phyloP scores from a whole-genome alignment of 2,329 filamentous ascomycete species.

The Orbilia oligospora region DNA sequence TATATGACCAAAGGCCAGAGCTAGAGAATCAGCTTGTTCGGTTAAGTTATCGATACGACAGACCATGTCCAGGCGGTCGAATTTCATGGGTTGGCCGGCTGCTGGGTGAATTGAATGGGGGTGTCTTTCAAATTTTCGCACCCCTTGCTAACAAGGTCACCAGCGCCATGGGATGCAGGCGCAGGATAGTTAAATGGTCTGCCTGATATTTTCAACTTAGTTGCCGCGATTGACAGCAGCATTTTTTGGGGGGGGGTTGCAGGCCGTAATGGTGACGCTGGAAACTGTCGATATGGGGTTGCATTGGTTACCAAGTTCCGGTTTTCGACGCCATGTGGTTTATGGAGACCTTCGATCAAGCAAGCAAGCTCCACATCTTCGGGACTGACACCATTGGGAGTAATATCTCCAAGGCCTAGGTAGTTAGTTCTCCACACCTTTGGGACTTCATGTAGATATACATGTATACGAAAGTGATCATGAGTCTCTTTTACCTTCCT shows the following conservation, averaged over 20 bases:
- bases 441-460: constrained; percentile 19
- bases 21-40: constrained; percentile 16
- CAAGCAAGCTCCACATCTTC: constrained; percentile 53
- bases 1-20: neutral
- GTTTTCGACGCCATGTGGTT: constrained; percentile 40
- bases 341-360: constrained; percentile 38
- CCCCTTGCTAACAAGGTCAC: constrained; percentile 55
- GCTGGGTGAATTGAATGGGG: constrained; percentile 21
- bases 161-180: constrained; percentile 44
- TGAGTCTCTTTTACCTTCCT: constrained; percentile 11
- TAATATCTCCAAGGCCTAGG: constrained; percentile 14
- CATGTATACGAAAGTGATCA: neutral
- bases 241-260: constrained; percentile 22
- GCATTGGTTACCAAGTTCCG: constrained; percentile 57
- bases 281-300: constrained; percentile 40
- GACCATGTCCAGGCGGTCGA: constrained; percentile 16
- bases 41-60: constrained; percentile 48
- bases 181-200: constrained; percentile 41
- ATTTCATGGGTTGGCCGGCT: constrained; percentile 13
- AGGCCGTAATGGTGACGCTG: constrained; percentile 32
- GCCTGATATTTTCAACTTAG: constrained; percentile 32
- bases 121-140: constrained; percentile 36
- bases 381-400: constrained; percentile 38
- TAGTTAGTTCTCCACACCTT: constrained; percentile 19
- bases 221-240: constrained; percentile 23